A percentile compares a stretch with the other conserved stretches of the same genome.
phyloP scores from a whole-genome alignment of 202 grass and related monocot species.

The Carex sylvatica region DNA sequence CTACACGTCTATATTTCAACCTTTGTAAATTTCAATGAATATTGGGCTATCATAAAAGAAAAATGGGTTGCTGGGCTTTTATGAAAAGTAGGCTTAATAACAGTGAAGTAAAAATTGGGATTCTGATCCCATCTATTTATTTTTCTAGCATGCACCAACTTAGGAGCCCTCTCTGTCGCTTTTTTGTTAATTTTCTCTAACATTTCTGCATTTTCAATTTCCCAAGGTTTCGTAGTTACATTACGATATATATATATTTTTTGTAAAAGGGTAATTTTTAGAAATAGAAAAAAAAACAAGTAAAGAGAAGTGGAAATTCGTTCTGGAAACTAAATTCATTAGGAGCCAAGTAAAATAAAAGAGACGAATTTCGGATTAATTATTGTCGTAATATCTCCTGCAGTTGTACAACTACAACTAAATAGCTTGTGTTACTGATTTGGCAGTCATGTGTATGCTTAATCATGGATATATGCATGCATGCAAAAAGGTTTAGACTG shows the following conservation, averaged over 20 bases:
- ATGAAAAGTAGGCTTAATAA: background rate
- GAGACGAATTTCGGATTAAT: background rate
- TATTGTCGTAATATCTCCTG: background rate
- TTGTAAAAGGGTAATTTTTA: background rate
- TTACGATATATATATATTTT: background rate
- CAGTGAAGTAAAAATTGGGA: background rate
- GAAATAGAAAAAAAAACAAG: background rate
- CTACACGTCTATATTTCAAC: background rate
- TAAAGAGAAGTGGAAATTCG: background rate
- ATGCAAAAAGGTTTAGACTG: conserved; percentile 21
- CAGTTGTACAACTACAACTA: background rate
- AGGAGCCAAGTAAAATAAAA: background rate
- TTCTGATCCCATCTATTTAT: background rate
- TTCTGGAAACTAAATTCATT: background rate
- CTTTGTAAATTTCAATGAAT: background rate
- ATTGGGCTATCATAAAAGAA: background rate
- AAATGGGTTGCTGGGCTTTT: background rate
- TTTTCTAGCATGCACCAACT: background rate
- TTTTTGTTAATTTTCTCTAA: background rate
- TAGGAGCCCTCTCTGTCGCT: background rate
- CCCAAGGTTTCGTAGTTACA: background rate
- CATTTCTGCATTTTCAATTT: background rate
- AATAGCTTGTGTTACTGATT: background rate
- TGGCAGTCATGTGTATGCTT: background rate
- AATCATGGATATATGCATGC: conserved; percentile 30